Conservation (phyloP, 345 rosid species). For the Bruguiera gymnorhiza region DNA sequence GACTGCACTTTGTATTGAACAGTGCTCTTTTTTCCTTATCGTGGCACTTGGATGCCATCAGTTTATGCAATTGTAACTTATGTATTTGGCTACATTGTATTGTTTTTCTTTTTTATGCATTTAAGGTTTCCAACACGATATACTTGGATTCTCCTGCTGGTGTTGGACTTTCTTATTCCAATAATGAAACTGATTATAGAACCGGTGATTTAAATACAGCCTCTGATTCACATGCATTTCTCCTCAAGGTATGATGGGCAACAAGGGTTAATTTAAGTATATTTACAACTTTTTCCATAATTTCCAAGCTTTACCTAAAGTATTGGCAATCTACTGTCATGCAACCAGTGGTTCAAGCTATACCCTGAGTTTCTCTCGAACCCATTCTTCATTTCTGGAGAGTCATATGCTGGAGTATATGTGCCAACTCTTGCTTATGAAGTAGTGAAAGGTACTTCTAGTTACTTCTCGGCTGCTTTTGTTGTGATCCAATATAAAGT, state of each 20-base stretch:
- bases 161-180: constrained; percentile 78
- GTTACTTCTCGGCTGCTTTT: constrained; percentile 11
- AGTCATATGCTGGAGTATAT: constrained; percentile 89
- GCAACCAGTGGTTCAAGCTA: constrained; percentile 70
- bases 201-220: constrained; percentile 73
- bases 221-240: constrained; percentile 60
- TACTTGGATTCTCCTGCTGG: constrained; percentile 92
- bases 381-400: constrained; percentile 81
- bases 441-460: constrained; percentile 58
- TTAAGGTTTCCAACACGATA: constrained; percentile 71
- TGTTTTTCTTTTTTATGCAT: constrained; percentile 4
- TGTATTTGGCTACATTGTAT: too few species aligned
- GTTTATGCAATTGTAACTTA: neutral
- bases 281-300: neutral
- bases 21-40: neutral
- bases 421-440: constrained; percentile 80
- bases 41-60: neutral
- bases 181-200: constrained; percentile 45
- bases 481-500: neutral
- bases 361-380: constrained; percentile 77
- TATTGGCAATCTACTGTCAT: constrained; percentile 13
- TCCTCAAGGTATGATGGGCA: constrained; percentile 50
- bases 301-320: neutral
- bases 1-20: neutral
- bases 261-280: neutral